Conservation (phyloP, 208 protist genomes). For the Acanthamoeba castellanii region DNA sequence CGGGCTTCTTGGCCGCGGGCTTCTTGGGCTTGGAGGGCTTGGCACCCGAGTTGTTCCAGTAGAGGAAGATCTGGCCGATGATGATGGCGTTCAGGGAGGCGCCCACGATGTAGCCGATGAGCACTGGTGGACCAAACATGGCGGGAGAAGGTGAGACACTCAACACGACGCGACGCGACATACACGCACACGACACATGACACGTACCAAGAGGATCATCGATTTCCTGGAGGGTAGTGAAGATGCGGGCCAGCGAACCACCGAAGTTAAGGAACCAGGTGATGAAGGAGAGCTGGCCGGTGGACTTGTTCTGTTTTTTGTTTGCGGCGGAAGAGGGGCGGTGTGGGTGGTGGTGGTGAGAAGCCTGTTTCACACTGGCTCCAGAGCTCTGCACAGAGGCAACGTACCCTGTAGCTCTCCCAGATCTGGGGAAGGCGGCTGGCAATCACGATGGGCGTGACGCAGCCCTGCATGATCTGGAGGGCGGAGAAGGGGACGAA, state of each 20-base stretch:
- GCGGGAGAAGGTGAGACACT: background rate
- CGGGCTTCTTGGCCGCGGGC: background rate
- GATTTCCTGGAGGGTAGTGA: slow-evolving; percentile 83
- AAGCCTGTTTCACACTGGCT: background rate
- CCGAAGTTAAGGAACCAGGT: slow-evolving; percentile 82
- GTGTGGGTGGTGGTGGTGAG: too few relatives aligned
- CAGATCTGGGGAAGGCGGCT: slow-evolving; percentile 82
- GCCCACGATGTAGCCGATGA: slow-evolving; percentile 75
- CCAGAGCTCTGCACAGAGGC: too few relatives aligned
- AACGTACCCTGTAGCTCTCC: slow-evolving; percentile 53
- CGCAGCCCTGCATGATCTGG: slow-evolving; percentile 25
- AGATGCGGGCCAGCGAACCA: slow-evolving; percentile 81
- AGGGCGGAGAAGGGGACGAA: slow-evolving; percentile 1
- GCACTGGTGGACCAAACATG: slow-evolving; percentile 42
- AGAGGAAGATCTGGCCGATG: slow-evolving; percentile 79
- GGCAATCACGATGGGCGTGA: slow-evolving; percentile 77
- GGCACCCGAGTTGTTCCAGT: slow-evolving; percentile 75
- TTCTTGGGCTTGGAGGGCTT: slow-evolving; percentile 36
- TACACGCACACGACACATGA: background rate
- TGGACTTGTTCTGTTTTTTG: slow-evolving; percentile 63
- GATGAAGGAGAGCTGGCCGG: slow-evolving; percentile 85
- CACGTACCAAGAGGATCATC: slow-evolving; percentile 53
- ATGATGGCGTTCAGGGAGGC: slow-evolving; percentile 79
- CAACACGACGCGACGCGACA: background rate
- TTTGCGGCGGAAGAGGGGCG: background rate